A percentile compares a stretch with the other conserved stretches of the same genome.
These are phyloP conservation scores for Astrephomene gubernaculifera DNA, from an alignment of 139 green algal species.

Conservation along the genomic window DNA sequence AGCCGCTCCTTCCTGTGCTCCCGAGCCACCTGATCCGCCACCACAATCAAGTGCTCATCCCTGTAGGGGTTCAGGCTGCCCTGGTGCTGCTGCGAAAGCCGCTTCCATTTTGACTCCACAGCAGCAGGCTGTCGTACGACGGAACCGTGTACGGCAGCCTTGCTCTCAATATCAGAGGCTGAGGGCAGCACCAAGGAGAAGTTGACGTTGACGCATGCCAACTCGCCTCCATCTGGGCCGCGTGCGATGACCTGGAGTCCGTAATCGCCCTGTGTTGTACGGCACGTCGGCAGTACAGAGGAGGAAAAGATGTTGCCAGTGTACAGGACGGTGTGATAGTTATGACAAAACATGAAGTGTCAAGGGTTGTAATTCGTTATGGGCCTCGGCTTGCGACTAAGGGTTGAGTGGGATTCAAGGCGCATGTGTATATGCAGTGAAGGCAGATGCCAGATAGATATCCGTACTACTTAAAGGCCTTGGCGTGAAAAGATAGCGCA, in stretches of 20 bases:
- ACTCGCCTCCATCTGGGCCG: slow-evolving; percentile 36
- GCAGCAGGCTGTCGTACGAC: too few species aligned
- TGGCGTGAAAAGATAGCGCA: too few species aligned
- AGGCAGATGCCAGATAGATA: background rate
- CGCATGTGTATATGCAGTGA: background rate
- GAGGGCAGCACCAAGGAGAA: slow-evolving; percentile 62
- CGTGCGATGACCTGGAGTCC: slow-evolving; percentile 53
- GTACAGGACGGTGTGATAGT: background rate
- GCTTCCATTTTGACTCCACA: too few species aligned
- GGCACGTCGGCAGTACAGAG: background rate
- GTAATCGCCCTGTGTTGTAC: slow-evolving; percentile 59
- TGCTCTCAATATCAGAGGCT: background rate
- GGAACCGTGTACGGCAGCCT: too few species aligned
- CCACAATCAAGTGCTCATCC: too few species aligned
- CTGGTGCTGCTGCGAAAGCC: too few species aligned
- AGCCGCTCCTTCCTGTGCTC: too few species aligned
- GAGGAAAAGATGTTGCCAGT: background rate
- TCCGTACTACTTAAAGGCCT: background rate
- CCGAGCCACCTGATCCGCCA: too few species aligned
- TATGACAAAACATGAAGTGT: background rate
- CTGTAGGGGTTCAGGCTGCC: too few species aligned
- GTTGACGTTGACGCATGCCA: slow-evolving; percentile 63
- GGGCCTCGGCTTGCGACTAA: background rate
- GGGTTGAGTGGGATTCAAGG: background rate
- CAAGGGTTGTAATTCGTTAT: background rate